phyloP scores from a whole-genome alignment of 768 basidiomycete species.

The Harrya chromipes region DNA sequence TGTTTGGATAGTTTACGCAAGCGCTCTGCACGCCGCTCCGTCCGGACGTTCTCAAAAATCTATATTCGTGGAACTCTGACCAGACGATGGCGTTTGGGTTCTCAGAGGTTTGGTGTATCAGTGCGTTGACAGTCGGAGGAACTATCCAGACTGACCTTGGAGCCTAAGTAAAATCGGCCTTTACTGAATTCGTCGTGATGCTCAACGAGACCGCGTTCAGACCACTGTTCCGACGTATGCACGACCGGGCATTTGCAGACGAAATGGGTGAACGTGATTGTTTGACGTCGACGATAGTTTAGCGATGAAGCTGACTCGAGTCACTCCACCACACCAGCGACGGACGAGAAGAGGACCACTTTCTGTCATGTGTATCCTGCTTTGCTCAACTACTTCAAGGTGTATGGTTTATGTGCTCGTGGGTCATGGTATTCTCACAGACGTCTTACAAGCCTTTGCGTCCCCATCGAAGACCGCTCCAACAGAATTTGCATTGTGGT shows the following conservation, averaged over 20 bases:
- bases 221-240: conserved; percentile 85
- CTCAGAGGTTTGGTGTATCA: no score
- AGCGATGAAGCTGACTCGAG: neutral
- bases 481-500: conserved; percentile 77
- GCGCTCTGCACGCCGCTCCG: conserved; percentile 61
- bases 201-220: conserved; percentile 89
- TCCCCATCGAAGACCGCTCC: neutral
- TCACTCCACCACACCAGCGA: conserved; percentile 17
- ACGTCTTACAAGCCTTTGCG: no score
- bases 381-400: conserved; percentile 88
- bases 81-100: no score
- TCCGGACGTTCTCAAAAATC: no score
- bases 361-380: conserved; percentile 82
- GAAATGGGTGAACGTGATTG: conserved; percentile 44
- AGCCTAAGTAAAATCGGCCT: conserved; percentile 56
- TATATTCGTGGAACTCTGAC: no score
- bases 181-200: conserved; percentile 87
- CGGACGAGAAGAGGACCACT: conserved; percentile 53
- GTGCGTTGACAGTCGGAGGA: no score
- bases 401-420: conserved; percentile 25
- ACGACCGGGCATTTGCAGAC: conserved; percentile 89
- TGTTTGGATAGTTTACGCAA: conserved; percentile 48
- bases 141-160: conserved; percentile 23
- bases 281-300: no score
- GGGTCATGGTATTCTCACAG: neutral